phyloP scores from a whole-genome alignment of 1,284 basidiomycete species.

The Neotropicomus parvogracilis region DNA sequence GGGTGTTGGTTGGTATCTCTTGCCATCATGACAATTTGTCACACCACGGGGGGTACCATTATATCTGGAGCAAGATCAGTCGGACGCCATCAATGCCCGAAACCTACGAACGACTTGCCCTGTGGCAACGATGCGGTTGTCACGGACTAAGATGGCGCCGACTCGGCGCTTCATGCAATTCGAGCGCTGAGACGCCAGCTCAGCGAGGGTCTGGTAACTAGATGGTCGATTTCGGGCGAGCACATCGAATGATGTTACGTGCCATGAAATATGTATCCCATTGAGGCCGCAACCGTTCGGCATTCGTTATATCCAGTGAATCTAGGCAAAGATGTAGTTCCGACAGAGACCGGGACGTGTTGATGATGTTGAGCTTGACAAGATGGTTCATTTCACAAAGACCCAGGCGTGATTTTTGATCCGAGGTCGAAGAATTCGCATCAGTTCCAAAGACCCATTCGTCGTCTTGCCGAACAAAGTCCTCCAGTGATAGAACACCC shows the following conservation, averaged over 20 bases:
- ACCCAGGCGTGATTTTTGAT: conserved; percentile 24
- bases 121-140: conserved; percentile 88
- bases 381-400: conserved; percentile 46
- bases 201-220: conserved; percentile 70
- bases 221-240: conserved; percentile 2
- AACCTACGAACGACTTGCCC: conserved; percentile 48
- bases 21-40: conserved; percentile 78
- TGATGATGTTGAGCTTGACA: conserved; percentile 67
- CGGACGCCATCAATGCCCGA: neutral
- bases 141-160: conserved; percentile 86
- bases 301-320: conserved; percentile 63
- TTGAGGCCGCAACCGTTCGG: conserved; percentile 74
- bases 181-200: conserved; percentile 81
- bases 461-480: conserved; percentile 66
- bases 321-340: conserved; percentile 66
- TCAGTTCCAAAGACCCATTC: conserved; percentile 47
- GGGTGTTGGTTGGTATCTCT: neutral
- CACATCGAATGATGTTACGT: conserved; percentile 20
- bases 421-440: neutral
- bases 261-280: conserved; percentile 99
- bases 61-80: conserved; percentile 52
- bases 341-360: conserved; percentile 58
- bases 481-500: conserved; percentile 52
- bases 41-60: conserved; percentile 95
- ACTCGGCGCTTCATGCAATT: conserved; percentile 99